Conservation (phyloP, 176 grass and related monocot genomes). For the Hyparrhenia diplandra region DNA sequence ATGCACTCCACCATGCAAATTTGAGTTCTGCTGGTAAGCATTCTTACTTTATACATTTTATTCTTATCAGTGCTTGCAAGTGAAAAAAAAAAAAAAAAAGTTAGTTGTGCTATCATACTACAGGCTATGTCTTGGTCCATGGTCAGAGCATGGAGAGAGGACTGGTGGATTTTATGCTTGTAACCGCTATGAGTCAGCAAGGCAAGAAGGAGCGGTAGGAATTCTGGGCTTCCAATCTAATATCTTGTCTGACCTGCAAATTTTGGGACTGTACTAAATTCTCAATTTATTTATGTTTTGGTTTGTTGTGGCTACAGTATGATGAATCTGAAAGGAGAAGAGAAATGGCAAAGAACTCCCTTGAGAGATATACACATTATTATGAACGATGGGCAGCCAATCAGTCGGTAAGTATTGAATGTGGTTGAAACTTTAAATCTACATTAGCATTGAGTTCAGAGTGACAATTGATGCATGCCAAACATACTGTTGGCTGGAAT, state of each 20-base stretch:
- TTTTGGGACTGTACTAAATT: background rate
- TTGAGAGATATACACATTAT: slow-evolving; percentile 99
- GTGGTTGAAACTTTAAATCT: slow-evolving; percentile 7
- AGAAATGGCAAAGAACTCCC: slow-evolving; percentile 99
- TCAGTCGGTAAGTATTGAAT: slow-evolving; percentile 72
- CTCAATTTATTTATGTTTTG: slow-evolving; percentile 1
- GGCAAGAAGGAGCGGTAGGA: slow-evolving; percentile 97
- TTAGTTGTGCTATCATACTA: slow-evolving; percentile 12
- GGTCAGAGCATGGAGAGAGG: slow-evolving; percentile 98
- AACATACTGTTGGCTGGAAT: background rate
- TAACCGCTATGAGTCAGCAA: slow-evolving; percentile 97
- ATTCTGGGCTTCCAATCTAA: slow-evolving; percentile 30
- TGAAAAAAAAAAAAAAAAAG: slow-evolving; percentile 5
- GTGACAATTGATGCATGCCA: background rate
- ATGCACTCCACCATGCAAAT: slow-evolving; percentile 98
- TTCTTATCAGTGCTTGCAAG: slow-evolving; percentile 24
- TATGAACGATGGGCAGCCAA: slow-evolving; percentile 99
- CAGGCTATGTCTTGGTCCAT: slow-evolving; percentile 97
- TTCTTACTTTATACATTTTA: slow-evolving; percentile 11
- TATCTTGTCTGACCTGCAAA: slow-evolving; percentile 1
- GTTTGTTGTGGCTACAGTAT: slow-evolving; percentile 59
- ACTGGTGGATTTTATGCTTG: slow-evolving; percentile 99
- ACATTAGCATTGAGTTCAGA: background rate
- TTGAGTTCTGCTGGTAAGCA: slow-evolving; percentile 99
- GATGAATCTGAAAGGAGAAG: slow-evolving; percentile 99